These are phyloP conservation scores for Paraphaeosphaeria minitans DNA, from an alignment of 2,329 filamentous ascomycete genomes.

Conservation along the genomic window DNA sequence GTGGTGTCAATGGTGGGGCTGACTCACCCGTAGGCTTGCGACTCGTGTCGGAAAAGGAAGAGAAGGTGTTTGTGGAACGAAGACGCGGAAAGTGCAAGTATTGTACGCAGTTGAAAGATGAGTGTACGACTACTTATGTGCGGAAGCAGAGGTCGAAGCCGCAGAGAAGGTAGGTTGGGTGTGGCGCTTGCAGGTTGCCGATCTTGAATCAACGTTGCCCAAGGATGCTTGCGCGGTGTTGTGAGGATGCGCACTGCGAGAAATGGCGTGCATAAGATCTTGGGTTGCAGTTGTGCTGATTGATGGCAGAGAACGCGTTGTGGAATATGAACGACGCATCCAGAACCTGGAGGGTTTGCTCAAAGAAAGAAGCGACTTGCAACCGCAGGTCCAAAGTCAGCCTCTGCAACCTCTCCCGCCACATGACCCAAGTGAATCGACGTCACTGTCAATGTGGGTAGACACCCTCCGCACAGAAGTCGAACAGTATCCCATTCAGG, in stretches of 20 bases:
- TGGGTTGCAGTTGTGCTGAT: neutral
- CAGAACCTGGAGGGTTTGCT: slow-evolving; percentile 30
- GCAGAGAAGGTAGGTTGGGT: slow-evolving; percentile 25
- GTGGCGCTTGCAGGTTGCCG: neutral
- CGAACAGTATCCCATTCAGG: slow-evolving; percentile 19
- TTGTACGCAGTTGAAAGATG: slow-evolving; percentile 29
- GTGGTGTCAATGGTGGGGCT: neutral
- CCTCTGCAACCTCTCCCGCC: slow-evolving; percentile 18
- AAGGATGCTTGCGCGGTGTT: neutral
- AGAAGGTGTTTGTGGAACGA: slow-evolving; percentile 29
- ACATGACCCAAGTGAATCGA: slow-evolving; percentile 17
- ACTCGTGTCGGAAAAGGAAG: slow-evolving; percentile 34
- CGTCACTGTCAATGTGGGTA: slow-evolving; percentile 25
- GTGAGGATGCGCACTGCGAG: neutral
- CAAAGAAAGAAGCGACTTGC: slow-evolving; percentile 26
- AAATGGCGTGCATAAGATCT: neutral
- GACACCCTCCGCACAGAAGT: slow-evolving; percentile 27
- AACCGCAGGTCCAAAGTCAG: slow-evolving; percentile 24
- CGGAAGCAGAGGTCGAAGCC: slow-evolving; percentile 29
- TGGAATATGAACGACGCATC: slow-evolving; percentile 33
- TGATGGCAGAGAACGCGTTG: slow-evolving; percentile 19
- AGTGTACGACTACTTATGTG: slow-evolving; percentile 30
- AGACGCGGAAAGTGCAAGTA: slow-evolving; percentile 26
- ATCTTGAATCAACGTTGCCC: neutral
- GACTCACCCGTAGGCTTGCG: slow-evolving; percentile 25